Evolutionary conservation across 2,329 filamentous ascomycete species (phyloP).

Genomic region (Penicillium sp.): DNA sequence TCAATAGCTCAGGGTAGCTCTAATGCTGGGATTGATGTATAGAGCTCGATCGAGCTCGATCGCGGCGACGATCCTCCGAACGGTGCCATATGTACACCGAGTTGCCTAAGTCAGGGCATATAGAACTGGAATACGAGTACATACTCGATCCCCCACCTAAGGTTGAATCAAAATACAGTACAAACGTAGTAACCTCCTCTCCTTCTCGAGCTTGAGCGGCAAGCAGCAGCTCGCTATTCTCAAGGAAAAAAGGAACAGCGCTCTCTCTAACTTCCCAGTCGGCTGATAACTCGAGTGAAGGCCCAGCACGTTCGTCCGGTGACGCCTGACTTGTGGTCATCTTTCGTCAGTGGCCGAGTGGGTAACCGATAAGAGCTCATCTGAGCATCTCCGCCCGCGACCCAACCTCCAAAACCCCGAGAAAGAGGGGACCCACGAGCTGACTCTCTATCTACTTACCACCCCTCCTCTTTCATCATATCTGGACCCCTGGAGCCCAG

Average conservation of each 20-base stretch:
- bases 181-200: no score
- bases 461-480: neutral
- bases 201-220: neutral
- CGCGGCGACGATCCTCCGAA: neutral
- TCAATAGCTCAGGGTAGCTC: neutral
- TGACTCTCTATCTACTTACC: neutral
- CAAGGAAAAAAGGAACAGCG: no score
- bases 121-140: no score
- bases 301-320: neutral
- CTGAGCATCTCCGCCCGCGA: constrained; percentile 5
- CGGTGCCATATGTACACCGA: neutral
- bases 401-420: neutral
- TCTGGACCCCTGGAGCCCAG: neutral
- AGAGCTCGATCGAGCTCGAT: neutral
- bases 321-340: neutral
- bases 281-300: neutral
- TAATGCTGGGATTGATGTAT: neutral
- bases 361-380: constrained; percentile 1
- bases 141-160: no score
- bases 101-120: no score
- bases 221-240: neutral
- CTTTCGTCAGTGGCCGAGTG: neutral
- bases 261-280: neutral
- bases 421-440: neutral
- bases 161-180: no score